These are phyloP conservation scores for Aureobasidium vineae DNA, from an alignment of 2,329 filamentous ascomycete genomes.

Conservation along the genomic window DNA sequence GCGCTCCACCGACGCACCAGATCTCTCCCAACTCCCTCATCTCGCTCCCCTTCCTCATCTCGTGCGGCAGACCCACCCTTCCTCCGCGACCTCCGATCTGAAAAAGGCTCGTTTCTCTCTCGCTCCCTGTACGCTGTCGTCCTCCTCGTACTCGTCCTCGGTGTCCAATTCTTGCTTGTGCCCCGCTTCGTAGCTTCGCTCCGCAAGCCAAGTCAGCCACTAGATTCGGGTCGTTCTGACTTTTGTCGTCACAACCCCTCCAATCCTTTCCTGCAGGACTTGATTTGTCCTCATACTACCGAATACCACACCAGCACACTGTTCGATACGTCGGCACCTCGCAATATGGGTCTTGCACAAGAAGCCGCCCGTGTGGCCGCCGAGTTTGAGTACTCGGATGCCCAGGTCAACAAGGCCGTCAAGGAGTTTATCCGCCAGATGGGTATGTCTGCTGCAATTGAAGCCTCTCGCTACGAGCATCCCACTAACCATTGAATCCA, in stretches of 20 bases:
- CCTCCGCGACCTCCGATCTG: slow-evolving; percentile 34
- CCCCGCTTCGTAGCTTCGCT: slow-evolving; percentile 19
- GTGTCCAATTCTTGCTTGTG: slow-evolving; percentile 32
- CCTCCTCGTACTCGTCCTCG: slow-evolving; percentile 31
- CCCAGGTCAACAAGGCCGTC: slow-evolving; percentile 75
- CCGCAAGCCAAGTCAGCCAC: slow-evolving; percentile 21
- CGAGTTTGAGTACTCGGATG: slow-evolving; percentile 80
- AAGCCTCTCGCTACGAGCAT: neutral
- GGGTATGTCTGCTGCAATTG: slow-evolving; percentile 51
- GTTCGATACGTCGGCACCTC: slow-evolving; percentile 30
- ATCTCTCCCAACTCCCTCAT: slow-evolving; percentile 29
- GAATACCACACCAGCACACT: slow-evolving; percentile 27
- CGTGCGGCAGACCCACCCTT: slow-evolving; percentile 32
- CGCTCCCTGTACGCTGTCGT: slow-evolving; percentile 30
- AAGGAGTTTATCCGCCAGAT: slow-evolving; percentile 85
- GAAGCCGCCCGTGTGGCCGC: slow-evolving; percentile 77
- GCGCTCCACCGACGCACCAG: slow-evolving; percentile 27
- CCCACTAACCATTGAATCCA: slow-evolving; percentile 40
- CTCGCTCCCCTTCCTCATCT: slow-evolving; percentile 26
- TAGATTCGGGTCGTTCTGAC: neutral
- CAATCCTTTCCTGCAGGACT: slow-evolving; percentile 39
- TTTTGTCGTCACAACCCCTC: slow-evolving; percentile 30
- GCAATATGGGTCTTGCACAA: slow-evolving; percentile 56
- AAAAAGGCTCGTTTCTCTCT: slow-evolving; percentile 28
- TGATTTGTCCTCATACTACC: slow-evolving; percentile 36